Percentiles rank a stretch among this genome's conserved stretches.
Conservation (phyloP, 73 alveolate species). For the Paramecium octaurelia region DNA sequence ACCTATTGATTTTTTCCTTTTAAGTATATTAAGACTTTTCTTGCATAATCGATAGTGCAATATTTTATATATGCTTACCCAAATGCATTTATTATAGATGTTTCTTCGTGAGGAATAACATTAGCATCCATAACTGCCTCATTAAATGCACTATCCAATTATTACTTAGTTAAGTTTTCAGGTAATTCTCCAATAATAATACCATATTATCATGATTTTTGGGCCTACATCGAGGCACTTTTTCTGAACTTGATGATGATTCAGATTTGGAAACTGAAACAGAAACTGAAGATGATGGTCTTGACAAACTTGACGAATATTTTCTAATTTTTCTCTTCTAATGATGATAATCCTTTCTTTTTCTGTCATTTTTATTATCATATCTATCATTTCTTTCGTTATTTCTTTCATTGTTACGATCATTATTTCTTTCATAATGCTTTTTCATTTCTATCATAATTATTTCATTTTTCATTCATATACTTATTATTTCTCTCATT, state of each 20-base stretch:
- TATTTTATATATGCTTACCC: conserved; percentile 49
- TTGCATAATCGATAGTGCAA: conserved; percentile 43
- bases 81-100: conserved; percentile 19
- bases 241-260: conserved; percentile 42
- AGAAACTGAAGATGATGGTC: conserved; percentile 46
- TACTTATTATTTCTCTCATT: neutral
- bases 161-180: neutral
- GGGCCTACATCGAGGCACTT: neutral
- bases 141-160: conserved; percentile 4
- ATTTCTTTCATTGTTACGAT: neutral
- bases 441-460: neutral
- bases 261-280: conserved; percentile 15
- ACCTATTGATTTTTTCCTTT: conserved; percentile 23
- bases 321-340: neutral
- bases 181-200: conserved; percentile 30
- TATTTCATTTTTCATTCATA: neutral
- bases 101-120: conserved; percentile 43
- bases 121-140: conserved; percentile 46
- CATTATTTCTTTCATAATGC: neutral
- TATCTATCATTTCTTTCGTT: neutral
- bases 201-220: conserved; percentile 51
- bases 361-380: neutral
- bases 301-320: neutral
- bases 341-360: conserved; percentile 8
- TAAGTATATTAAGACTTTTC: neutral